phyloP scores from a whole-genome alignment of 192 early-diverging fungal genomes.

The Coemansia sp. region DNA sequence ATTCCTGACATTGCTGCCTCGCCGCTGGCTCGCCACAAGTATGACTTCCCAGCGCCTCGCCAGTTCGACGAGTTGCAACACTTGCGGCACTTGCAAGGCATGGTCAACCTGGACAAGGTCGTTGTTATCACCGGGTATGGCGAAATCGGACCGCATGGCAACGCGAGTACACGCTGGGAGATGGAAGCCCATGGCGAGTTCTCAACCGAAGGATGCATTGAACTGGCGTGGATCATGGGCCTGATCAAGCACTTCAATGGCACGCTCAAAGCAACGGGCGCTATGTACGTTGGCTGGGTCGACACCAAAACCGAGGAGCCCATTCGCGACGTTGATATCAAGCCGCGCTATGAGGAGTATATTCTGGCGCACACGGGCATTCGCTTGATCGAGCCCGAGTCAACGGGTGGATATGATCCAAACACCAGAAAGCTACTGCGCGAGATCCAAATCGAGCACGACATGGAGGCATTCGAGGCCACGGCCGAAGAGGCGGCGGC shows the following conservation, averaged over 20 bases:
- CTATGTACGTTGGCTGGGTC: too few relatives aligned
- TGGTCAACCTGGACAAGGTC: too few relatives aligned
- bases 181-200: conserved; percentile 82
- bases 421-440: conserved; percentile 82
- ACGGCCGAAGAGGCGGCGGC: conserved; percentile 63
- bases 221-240: too few relatives aligned
- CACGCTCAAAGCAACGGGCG: too few relatives aligned
- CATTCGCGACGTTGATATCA: too few relatives aligned
- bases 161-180: conserved; percentile 91
- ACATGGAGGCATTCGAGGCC: conserved; percentile 84
- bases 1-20: background rate
- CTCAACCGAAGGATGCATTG: too few relatives aligned
- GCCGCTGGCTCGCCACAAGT: conserved; percentile 3
- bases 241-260: too few relatives aligned
- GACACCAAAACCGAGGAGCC: too few relatives aligned
- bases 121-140: conserved; percentile 90
- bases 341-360: too few relatives aligned
- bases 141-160: conserved; percentile 91
- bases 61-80: too few relatives aligned
- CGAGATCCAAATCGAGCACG: conserved; percentile 85
- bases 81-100: too few relatives aligned
- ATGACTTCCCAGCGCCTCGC: too few relatives aligned
- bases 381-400: conserved; percentile 89
- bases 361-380: conserved; percentile 53
- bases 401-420: conserved; percentile 85